Evolutionary conservation across 306 rosid species (phyloP).

Genomic region (Rosa lucieae): DNA sequence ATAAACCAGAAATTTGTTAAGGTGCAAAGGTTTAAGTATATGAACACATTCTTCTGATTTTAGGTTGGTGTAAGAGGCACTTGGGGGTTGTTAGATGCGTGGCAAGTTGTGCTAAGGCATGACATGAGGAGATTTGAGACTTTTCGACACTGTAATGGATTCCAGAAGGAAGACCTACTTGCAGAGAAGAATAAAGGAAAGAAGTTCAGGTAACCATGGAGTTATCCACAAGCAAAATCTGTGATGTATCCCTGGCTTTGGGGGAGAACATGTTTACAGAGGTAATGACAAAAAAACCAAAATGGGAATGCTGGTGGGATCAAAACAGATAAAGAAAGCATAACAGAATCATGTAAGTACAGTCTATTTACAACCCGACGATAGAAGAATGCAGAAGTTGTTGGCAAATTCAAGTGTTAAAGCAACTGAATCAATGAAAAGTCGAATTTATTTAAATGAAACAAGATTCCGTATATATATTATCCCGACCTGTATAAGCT

Average conservation of each 20-base stretch:
- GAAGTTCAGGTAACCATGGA: neutral
- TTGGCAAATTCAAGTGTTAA: neutral
- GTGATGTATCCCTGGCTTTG: neutral
- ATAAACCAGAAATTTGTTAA: neutral
- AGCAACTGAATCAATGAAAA: conserved; percentile 25
- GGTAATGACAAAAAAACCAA: neutral
- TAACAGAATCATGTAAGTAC: neutral
- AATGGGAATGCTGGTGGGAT: neutral
- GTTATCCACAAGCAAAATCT: neutral
- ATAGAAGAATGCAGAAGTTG: neutral
- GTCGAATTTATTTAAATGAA: conserved; percentile 18
- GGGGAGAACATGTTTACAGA: neutral
- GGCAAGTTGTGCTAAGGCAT: neutral
- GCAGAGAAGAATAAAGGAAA: neutral
- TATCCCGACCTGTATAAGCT: conserved; percentile 45
- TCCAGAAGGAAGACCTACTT: neutral
- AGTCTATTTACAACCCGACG: neutral
- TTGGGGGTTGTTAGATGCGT: neutral
- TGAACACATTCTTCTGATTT: neutral
- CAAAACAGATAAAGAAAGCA: neutral
- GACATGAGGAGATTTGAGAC: neutral
- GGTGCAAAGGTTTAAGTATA: neutral
- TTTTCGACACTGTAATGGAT: neutral
- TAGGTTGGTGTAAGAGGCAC: neutral
- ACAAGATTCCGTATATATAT: conserved; percentile 36